Conservation (phyloP, 352 stramenopile species). For the Halophytophthora batemanensis region DNA sequence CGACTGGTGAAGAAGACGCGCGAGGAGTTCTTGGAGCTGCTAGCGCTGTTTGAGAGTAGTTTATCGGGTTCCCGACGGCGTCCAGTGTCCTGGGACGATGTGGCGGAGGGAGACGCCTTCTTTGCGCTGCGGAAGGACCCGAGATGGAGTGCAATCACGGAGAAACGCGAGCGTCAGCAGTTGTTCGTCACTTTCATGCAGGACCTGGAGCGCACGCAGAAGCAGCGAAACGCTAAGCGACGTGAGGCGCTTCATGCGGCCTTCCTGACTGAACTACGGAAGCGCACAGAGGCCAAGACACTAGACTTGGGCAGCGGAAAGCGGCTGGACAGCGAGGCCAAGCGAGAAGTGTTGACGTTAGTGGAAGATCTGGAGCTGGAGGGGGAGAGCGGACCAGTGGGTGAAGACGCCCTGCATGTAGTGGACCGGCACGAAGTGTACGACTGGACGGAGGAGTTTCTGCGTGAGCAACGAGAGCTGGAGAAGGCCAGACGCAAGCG, state of each 20-base stretch:
- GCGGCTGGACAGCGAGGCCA: conserved; percentile 43
- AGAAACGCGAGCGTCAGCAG: conserved; percentile 61
- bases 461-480: conserved; percentile 43
- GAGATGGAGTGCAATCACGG: conserved; percentile 60
- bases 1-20: conserved; percentile 67
- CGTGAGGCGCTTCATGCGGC: conserved; percentile 34
- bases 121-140: conserved; percentile 64
- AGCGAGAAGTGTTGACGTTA: conserved; percentile 42
- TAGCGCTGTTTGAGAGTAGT: conserved; percentile 45
- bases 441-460: conserved; percentile 51
- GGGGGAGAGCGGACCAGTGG: conserved; percentile 12
- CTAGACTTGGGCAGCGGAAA: conserved; percentile 21
- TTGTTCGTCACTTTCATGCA: conserved; percentile 68
- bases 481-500: conserved; percentile 42
- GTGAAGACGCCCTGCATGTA: conserved; percentile 23
- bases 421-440: conserved; percentile 61
- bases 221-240: conserved; percentile 38
- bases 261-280: conserved; percentile 39
- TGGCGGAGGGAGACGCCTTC: conserved; percentile 41
- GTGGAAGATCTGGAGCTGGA: conserved; percentile 32
- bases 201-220: conserved; percentile 54
- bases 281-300: conserved; percentile 29
- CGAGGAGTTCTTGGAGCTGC: conserved; percentile 75
- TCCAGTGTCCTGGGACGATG: conserved; percentile 44
- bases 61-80: conserved; percentile 23